A percentile compares a stretch with the other conserved stretches of the same genome.
These are phyloP conservation scores for Colletotrichum cordylinicola DNA, from an alignment of 2,329 filamentous ascomycete genomes.

Conservation along the genomic window DNA sequence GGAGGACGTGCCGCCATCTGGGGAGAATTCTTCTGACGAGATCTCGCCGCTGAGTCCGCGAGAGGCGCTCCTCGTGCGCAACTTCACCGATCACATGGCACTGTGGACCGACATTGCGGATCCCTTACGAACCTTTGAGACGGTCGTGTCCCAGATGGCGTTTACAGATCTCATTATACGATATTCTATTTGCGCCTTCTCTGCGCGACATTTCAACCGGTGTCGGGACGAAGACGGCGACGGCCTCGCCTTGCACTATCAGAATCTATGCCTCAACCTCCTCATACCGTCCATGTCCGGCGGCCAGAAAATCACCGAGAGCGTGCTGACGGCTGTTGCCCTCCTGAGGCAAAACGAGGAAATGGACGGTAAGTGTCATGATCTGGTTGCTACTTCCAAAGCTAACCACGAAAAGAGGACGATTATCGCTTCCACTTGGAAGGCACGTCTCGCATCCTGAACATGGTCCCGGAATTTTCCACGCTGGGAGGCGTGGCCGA, in stretches of 20 bases:
- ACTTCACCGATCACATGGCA: neutral
- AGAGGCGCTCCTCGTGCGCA: neutral
- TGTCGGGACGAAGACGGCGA: neutral
- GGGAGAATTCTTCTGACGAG: fast-evolving
- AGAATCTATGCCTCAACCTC: neutral
- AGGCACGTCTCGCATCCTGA: neutral
- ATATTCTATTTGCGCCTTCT: neutral
- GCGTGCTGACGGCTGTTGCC: neutral
- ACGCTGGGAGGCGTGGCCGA: neutral
- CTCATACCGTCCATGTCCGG: neutral
- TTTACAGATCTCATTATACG: neutral
- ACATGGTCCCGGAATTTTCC: neutral
- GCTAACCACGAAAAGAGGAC: neutral
- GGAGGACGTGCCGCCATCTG: fast-evolving
- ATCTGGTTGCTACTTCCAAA: fast-evolving
- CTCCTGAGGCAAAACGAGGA: neutral
- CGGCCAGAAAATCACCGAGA: neutral
- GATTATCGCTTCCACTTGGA: neutral
- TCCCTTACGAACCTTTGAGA: neutral
- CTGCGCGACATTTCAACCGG: neutral
- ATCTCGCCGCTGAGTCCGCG: neutral
- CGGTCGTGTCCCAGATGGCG: neutral
- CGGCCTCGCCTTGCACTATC: neutral
- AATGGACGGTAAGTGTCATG: neutral
- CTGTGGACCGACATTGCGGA: neutral